phyloP scores from a whole-genome alignment of 2,329 filamentous ascomycete genomes.

The Huntiella savannae region DNA sequence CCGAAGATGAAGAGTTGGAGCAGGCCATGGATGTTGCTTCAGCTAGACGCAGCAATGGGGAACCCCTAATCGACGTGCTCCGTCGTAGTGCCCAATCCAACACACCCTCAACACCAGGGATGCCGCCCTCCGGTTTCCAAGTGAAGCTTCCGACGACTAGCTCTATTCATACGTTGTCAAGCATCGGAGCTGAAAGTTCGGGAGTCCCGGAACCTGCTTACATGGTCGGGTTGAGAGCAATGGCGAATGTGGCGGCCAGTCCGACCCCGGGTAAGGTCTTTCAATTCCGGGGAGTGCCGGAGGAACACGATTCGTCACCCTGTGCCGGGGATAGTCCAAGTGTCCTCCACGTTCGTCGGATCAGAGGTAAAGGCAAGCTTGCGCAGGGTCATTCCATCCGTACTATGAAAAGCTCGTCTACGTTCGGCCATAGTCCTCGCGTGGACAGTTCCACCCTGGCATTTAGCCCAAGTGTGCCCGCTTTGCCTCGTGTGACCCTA shows the following conservation, averaged over 20 bases:
- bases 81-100: neutral
- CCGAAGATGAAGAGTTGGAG: neutral
- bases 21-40: neutral
- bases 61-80: neutral
- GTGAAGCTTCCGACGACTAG: neutral
- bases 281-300: neutral
- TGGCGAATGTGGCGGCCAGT: neutral
- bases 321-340: neutral
- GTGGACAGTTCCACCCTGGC: conserved; percentile 3
- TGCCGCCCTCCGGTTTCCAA: neutral
- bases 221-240: conserved; percentile 6
- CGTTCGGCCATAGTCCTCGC: neutral
- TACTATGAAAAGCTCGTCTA: neutral
- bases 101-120: neutral
- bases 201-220: conserved; percentile 7
- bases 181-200: neutral
- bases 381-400: neutral
- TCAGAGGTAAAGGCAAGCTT: neutral
- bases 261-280: neutral
- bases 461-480: neutral
- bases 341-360: neutral
- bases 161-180: neutral
- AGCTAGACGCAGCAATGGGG: neutral
- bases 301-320: neutral
- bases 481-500: neutral